Evolutionary conservation across 768 basidiomycete species (phyloP).

Genomic region (Pisolithus tinctorius): DNA sequence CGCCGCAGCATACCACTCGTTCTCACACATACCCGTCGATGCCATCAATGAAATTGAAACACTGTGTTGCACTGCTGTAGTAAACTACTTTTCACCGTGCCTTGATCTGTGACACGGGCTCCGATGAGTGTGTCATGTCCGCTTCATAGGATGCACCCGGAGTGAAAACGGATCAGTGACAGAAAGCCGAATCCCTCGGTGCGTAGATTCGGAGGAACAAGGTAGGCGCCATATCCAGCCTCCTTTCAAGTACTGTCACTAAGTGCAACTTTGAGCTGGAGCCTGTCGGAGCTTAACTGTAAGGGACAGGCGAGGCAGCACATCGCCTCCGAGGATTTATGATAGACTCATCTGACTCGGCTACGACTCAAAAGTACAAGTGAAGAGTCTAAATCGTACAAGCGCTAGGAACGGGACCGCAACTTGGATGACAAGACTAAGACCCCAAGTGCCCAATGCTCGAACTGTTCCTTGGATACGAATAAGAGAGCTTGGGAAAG

Average conservation of each 20-base stretch:
- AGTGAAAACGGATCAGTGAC: too few species aligned
- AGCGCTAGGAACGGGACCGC: conserved; percentile 6
- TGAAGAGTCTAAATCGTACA: not conserved
- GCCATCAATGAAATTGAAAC: not conserved
- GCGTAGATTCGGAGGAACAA: not conserved
- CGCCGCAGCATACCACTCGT: not conserved
- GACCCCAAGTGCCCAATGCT: conserved; percentile 74
- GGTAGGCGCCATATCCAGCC: not conserved
- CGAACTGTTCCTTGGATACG: conserved; percentile 97
- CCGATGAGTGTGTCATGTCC: not conserved
- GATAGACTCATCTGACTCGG: too few species aligned
- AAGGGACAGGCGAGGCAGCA: too few species aligned
- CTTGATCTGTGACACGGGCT: not conserved
- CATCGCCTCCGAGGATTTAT: too few species aligned
- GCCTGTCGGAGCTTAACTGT: too few species aligned
- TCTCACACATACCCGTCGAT: not conserved
- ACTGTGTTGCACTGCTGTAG: not conserved
- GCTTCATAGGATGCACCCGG: too few species aligned
- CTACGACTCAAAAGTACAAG: not conserved
- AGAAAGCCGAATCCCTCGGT: too few species aligned
- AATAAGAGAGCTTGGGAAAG: conserved; percentile 93
- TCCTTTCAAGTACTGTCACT: not conserved
- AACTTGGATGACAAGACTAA: conserved; percentile 47
- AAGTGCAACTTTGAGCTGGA: not conserved
- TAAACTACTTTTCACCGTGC: not conserved